Conservation (phyloP, 2,329 filamentous ascomycete genomes). For the Diaporthe citri region DNA sequence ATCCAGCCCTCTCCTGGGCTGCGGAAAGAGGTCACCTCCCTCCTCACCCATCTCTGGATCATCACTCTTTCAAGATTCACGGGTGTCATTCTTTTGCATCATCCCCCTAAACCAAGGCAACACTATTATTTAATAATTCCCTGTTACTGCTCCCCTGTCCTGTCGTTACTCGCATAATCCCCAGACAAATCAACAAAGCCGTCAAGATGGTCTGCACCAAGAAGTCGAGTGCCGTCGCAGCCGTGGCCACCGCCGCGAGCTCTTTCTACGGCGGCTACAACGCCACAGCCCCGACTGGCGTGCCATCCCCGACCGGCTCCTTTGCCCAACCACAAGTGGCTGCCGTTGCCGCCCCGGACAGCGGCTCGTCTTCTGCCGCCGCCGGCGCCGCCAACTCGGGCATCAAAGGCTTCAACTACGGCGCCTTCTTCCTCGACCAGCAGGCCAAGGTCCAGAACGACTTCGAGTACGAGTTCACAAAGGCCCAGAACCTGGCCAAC, state of each 20-base stretch:
- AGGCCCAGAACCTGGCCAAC: constrained; percentile 73
- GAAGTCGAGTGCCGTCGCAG: constrained; percentile 41
- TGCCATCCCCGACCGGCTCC: constrained; percentile 24
- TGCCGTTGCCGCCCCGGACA: constrained; percentile 36
- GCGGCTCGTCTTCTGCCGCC: background rate
- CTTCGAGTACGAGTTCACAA: constrained; percentile 78
- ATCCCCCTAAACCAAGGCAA: constrained; percentile 9
- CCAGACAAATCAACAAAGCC: background rate
- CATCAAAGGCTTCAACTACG: constrained; percentile 80
- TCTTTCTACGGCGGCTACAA: constrained; percentile 31
- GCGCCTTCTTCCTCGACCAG: constrained; percentile 71
- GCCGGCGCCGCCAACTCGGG: constrained; percentile 47
- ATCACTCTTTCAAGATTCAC: constrained; percentile 23
- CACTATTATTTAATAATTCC: constrained; percentile 20
- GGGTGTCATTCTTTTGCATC: constrained; percentile 21
- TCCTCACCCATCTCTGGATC: constrained; percentile 33
- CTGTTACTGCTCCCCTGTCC: background rate
- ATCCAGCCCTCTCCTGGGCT: constrained; percentile 18
- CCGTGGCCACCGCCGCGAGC: constrained; percentile 38
- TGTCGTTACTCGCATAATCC: background rate
- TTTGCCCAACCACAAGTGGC: constrained; percentile 5
- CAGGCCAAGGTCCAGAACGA: constrained; percentile 71
- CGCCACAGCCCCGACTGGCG: background rate
- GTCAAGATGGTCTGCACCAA: constrained; percentile 39
- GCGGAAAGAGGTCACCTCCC: background rate